Evolutionary conservation across 768 basidiomycete genomes (phyloP).

Genomic region (Boletus subparvulus): DNA sequence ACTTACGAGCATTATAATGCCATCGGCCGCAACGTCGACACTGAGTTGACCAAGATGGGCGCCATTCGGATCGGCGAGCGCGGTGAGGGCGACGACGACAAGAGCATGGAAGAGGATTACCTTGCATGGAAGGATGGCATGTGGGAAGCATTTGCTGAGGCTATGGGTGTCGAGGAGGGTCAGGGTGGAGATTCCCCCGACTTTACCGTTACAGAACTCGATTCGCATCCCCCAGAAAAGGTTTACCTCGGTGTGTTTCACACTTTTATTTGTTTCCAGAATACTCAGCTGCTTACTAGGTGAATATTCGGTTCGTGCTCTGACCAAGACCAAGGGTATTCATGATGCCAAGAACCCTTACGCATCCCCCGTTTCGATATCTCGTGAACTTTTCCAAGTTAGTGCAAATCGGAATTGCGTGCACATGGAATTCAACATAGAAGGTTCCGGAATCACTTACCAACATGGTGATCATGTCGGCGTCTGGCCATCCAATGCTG

Average conservation of each 20-base stretch:
- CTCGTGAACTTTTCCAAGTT: conserved; percentile 83
- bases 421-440: conserved; percentile 90
- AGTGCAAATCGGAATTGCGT: conserved; percentile 84
- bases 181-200: conserved; percentile 94
- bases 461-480: conserved; percentile 99
- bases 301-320: conserved; percentile 92
- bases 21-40: conserved; percentile 79
- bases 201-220: conserved; percentile 86
- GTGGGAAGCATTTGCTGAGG: conserved; percentile 87
- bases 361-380: conserved; percentile 72
- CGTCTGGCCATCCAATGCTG: conserved; percentile 95
- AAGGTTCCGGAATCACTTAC: conserved; percentile 96
- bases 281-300: conserved; percentile 42
- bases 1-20: conserved; percentile 97
- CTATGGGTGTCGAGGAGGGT: conserved; percentile 90
- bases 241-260: conserved; percentile 80
- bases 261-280: not conserved
- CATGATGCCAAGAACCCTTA: conserved; percentile 98
- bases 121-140: conserved; percentile 98
- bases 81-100: conserved; percentile 98
- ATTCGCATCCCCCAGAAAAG: conserved; percentile 75
- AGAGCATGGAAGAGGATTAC: conserved; percentile 99
- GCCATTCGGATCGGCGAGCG: conserved; percentile 81
- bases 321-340: conserved; percentile 91
- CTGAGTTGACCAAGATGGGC: conserved; percentile 72